Evolutionary conservation across 2,329 filamentous ascomycete species (phyloP).

Genomic region (Lasiodiplodia citricola): DNA sequence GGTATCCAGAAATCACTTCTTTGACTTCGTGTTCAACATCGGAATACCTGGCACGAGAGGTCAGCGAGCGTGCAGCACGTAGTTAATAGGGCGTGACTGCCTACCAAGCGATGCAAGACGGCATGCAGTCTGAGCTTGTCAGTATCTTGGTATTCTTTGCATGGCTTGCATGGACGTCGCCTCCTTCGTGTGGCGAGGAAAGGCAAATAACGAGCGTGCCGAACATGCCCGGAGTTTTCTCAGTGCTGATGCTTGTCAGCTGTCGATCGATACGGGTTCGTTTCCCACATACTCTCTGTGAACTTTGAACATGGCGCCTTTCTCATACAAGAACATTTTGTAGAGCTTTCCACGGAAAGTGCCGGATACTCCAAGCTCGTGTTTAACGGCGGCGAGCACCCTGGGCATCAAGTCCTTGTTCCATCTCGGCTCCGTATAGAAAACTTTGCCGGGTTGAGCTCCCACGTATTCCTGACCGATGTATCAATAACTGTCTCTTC

Average conservation of each 20-base stretch:
- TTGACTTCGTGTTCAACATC: constrained; percentile 59
- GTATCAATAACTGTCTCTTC: constrained; percentile 39
- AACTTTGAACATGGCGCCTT: constrained; percentile 48
- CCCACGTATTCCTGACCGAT: constrained; percentile 39
- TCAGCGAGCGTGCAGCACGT: background rate
- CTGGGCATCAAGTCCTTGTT: background rate
- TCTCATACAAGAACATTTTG: constrained; percentile 53
- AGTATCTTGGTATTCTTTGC: constrained; percentile 35
- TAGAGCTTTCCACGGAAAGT: constrained; percentile 29
- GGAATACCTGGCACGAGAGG: constrained; percentile 51
- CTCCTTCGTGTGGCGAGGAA: constrained; percentile 55
- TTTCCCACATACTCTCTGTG: constrained; percentile 45
- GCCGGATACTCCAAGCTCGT: background rate
- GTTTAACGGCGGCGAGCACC: background rate
- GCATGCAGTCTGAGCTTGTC: background rate
- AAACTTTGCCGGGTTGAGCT: constrained; percentile 35
- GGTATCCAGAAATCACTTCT: constrained; percentile 52
- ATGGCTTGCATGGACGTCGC: constrained; percentile 52
- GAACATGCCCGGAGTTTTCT: constrained; percentile 57
- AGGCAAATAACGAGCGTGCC: constrained; percentile 58
- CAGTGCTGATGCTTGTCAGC: constrained; percentile 34
- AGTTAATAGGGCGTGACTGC: background rate
- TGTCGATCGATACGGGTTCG: background rate
- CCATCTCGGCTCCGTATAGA: constrained; percentile 18
- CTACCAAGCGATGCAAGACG: background rate